Base-by-base conservation (phyloP, 768 basidiomycete species). In the Rhodotorula taiwanensis region DNA sequence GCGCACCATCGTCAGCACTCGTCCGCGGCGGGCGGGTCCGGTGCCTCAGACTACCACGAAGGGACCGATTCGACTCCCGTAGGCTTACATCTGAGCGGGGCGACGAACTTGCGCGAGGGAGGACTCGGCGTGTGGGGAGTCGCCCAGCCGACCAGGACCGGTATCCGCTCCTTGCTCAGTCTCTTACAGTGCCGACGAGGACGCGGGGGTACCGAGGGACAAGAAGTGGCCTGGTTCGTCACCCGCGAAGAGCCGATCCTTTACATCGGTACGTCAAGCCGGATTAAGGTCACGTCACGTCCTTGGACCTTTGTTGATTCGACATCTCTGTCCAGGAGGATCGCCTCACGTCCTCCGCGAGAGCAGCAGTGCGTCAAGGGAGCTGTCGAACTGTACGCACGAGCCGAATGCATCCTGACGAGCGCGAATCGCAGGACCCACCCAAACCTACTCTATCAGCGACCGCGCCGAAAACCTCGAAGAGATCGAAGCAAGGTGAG, bases 391-490 rank as follows among this genome's bases (percentile, higher is more conserved):
- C n/a, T n/a, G n/a, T n/a, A n/a, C n/a, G n/a, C n/a, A n/a, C n/a
- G n/a, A n/a, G n/a, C n/a, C n/a, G 2, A 28, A 9, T 31, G 41
- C n/a, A 28, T 23, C 31, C 21, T 49, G 25, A 15, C 5, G 15
- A 1, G 4, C 21, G 23, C 5, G 8, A 4, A 55, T 28, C 16
- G 47, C 89, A 15, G 84, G 88, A 64, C 92, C 92, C 6, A 82
- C 87, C 57, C 82, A 82, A 47, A 87, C 86, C 0, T 79, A 95
- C 55, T 79, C 84, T 18, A 76, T 97, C 39, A 92, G 91, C 28
- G 89, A 94, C 76, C 82, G 95, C n/a, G 88, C 91, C 3, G 87
- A 91, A 76, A 95, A 93, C 72, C 79, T 98, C 15, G 95, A 97
- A 74, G 91, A 85, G 0, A 94, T 98, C 60, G 95, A 93, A 76